Evolutionary conservation across 2,329 filamentous ascomycete genomes (phyloP).

Genomic region (Cordyceps javanica): DNA sequence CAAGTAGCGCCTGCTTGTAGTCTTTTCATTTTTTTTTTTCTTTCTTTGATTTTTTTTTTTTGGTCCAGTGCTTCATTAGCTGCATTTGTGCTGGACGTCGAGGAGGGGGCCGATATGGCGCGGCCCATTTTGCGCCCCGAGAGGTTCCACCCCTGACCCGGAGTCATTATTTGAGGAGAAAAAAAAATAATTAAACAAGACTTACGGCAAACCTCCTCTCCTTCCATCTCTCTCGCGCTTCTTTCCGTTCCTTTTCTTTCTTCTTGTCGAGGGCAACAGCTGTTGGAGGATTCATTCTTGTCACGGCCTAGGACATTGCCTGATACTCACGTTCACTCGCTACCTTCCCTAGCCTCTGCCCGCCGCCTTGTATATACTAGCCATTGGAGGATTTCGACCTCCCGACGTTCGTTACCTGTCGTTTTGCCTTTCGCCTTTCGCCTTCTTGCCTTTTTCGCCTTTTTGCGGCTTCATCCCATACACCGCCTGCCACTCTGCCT

Average conservation of each 20-base stretch:
- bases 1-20: too few species aligned
- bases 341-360: conserved; percentile 34
- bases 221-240: too few species aligned
- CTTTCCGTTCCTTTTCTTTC: background rate
- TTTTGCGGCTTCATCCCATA: conserved; percentile 15
- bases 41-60: too few species aligned
- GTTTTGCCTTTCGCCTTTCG: conserved; percentile 8
- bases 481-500: background rate
- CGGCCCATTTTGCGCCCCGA: conserved; percentile 15
- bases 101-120: conserved; percentile 9
- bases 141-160: conserved; percentile 21
- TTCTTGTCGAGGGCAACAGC: conserved; percentile 9
- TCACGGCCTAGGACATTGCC: conserved; percentile 21
- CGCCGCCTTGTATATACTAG: conserved; percentile 25
- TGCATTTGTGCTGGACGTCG: conserved; percentile 3
- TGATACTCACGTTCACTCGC: conserved; percentile 29
- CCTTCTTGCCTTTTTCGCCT: conserved; percentile 12
- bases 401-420: conserved; percentile 14
- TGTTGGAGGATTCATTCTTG: conserved; percentile 19
- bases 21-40: too few species aligned
- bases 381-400: conserved; percentile 14
- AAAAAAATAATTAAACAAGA: conserved; percentile 18
- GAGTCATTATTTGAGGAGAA: conserved; percentile 13
- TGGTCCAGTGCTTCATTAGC: background rate
- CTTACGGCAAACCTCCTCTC: conserved; percentile 13